Percentiles rank a stretch among this genome's conserved stretches.
Conservation (phyloP, 441 rosid species). For the Gossypium lobatum region DNA sequence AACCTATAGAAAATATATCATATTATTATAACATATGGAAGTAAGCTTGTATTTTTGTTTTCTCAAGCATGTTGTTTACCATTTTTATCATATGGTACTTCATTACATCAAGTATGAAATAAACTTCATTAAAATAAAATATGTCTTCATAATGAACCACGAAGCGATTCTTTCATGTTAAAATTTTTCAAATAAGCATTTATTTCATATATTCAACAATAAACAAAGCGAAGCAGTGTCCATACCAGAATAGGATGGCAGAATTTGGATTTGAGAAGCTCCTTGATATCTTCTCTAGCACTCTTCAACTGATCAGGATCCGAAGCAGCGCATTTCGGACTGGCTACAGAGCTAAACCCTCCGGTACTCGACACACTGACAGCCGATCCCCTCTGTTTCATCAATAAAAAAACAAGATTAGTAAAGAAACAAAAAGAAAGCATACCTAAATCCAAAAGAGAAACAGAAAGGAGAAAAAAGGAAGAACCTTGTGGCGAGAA, state of each 20-base stretch:
- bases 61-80: not conserved
- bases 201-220: not conserved
- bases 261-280: slow-evolving; percentile 59
- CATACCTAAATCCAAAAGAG: not conserved
- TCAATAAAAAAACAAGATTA: not conserved
- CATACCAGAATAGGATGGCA: slow-evolving; percentile 81
- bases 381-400: slow-evolving; percentile 34
- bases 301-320: slow-evolving; percentile 75
- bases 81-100: not conserved
- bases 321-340: slow-evolving; percentile 55
- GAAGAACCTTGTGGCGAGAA: slow-evolving; percentile 36
- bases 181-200: not conserved
- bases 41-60: not conserved
- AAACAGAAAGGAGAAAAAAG: not conserved
- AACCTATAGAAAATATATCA: slow-evolving; percentile 35
- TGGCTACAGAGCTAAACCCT: slow-evolving; percentile 33
- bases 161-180: not conserved
- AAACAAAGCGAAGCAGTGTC: not conserved
- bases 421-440: not conserved
- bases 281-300: slow-evolving; percentile 81
- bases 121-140: not conserved
- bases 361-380: slow-evolving; percentile 21
- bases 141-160: not conserved
- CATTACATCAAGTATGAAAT: not conserved
- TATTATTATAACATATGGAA: not conserved